Conservation (phyloP, 2,329 filamentous ascomycete species). For the Fusarium hostae region DNA sequence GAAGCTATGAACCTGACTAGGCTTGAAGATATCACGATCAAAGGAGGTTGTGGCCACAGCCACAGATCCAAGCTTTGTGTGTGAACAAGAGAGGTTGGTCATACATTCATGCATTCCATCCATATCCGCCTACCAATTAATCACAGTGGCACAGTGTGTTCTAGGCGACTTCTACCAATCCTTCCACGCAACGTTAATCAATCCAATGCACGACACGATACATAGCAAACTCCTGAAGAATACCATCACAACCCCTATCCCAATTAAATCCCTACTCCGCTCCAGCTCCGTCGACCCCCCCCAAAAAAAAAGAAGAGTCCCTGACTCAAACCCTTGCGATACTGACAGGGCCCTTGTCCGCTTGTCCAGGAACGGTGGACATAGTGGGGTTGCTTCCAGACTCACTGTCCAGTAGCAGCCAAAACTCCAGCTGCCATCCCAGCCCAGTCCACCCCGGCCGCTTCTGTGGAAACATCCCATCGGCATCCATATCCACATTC, state of each 20-base stretch:
- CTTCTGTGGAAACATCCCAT: slow-evolving; percentile 41
- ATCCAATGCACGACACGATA: slow-evolving; percentile 37
- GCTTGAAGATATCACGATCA: slow-evolving; percentile 9
- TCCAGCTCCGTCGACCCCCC: slow-evolving; percentile 21
- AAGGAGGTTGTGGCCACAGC: slow-evolving; percentile 7
- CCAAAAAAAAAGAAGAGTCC: slow-evolving; percentile 25
- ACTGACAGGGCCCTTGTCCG: slow-evolving; percentile 11
- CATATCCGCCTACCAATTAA: background rate
- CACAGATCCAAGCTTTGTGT: background rate
- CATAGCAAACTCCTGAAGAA: slow-evolving; percentile 40
- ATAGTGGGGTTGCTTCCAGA: slow-evolving; percentile 35
- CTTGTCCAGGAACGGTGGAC: slow-evolving; percentile 43
- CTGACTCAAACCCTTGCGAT: slow-evolving; percentile 43
- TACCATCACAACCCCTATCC: slow-evolving; percentile 7
- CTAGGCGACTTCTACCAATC: slow-evolving; percentile 3
- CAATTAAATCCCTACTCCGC: slow-evolving; percentile 29
- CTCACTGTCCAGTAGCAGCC: slow-evolving; percentile 28
- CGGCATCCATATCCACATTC: slow-evolving; percentile 1
- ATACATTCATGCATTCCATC: background rate
- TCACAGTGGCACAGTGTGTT: slow-evolving; percentile 2
- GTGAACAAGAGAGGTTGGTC: background rate
- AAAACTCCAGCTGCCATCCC: slow-evolving; percentile 19
- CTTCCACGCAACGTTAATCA: slow-evolving; percentile 35
- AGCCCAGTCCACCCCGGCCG: slow-evolving; percentile 28
- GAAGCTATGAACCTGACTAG: slow-evolving; percentile 22